Conservation (phyloP, 2,329 filamentous ascomycete genomes). For the Colletotrichum paranaense region DNA sequence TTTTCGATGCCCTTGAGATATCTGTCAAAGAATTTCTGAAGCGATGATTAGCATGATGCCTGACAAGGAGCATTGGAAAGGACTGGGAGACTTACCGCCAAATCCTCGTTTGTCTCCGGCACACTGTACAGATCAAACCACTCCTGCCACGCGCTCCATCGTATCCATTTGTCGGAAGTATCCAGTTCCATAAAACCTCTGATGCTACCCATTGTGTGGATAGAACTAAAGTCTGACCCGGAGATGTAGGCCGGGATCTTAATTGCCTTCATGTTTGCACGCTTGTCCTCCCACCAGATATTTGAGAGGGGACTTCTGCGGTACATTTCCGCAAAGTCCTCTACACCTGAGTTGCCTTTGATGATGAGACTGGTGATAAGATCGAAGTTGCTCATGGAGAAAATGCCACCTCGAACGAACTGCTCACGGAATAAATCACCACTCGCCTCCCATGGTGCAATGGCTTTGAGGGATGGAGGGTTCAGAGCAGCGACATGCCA, state of each 20-base stretch:
- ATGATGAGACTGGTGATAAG: slow-evolving; percentile 52
- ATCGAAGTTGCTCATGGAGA: slow-evolving; percentile 54
- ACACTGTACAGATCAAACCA: slow-evolving; percentile 56
- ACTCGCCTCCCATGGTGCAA: slow-evolving; percentile 55
- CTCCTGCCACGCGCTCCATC: slow-evolving; percentile 52
- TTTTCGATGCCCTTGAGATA: slow-evolving; percentile 57
- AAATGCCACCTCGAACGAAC: slow-evolving; percentile 54
- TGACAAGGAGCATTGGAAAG: accelerated
- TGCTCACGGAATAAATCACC: slow-evolving; percentile 59
- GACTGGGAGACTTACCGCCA: slow-evolving; percentile 37
- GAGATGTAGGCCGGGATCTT: slow-evolving; percentile 48
- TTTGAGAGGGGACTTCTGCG: slow-evolving; percentile 47
- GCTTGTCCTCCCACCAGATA: slow-evolving; percentile 51
- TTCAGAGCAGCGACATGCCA: slow-evolving; percentile 39
- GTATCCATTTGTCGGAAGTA: slow-evolving; percentile 53
- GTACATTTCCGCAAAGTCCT: slow-evolving; percentile 56
- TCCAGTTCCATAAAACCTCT: slow-evolving; percentile 45
- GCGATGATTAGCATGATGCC: background rate
- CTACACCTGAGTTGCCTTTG: slow-evolving; percentile 46
- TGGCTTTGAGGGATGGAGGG: slow-evolving; percentile 38
- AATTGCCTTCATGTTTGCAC: slow-evolving; percentile 48
- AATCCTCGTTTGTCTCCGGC: slow-evolving; percentile 47
- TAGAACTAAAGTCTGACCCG: slow-evolving; percentile 42
- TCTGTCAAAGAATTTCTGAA: slow-evolving; percentile 45
- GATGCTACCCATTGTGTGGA: slow-evolving; percentile 41